Base-by-base conservation (phyloP, 2,329 filamentous ascomycete genomes). In the Alternaria tenuissima region DNA sequence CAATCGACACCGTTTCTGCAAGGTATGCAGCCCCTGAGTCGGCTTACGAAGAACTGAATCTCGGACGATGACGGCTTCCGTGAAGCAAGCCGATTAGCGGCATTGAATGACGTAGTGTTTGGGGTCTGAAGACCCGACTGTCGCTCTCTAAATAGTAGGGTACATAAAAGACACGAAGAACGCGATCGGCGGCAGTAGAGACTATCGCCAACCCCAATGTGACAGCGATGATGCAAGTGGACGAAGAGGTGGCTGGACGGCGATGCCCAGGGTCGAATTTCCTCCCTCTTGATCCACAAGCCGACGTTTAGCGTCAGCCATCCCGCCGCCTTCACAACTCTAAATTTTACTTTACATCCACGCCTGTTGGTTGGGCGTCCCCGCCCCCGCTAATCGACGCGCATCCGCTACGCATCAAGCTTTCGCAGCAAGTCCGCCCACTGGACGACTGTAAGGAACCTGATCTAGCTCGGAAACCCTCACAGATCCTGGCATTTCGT, bases 401-500 rank as follows among this genome's bases (percentile, higher is more conserved):
- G 14, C 46, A 49, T 38, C 30, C 14, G 20, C 32, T 11, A 49
- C 24, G 5, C 20, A 38, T 49, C 32, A 36, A 38, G 22, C 46
- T 34, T 6, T 24, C 8, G 46, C 12, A 34, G 14, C 32, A 36
- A 8, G 6, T 26, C 7, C 30, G 46, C 46, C 22, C 16, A 14
- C 32, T 26, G 16, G 8, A 8, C 32, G 22, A 49, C 20, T 49
- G 20, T 26, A 32, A 36, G 30, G 14, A 36, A 24, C 8, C 7
- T 36, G 30, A 36, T 36, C 46, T 22, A 55, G 12, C 43, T 55
- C 52, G 9, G 52, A 55, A 20, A 20, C 32, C 2, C 22, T 18
- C 9, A 6, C 52, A 32, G 32, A 56, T 2, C 39, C 41, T 5
- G 36, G 38, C 49, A 61, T 32, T 16, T 61, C 49, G 5, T 58